Conservation (phyloP, 106 monocot species). For the Allium sativum region DNA sequence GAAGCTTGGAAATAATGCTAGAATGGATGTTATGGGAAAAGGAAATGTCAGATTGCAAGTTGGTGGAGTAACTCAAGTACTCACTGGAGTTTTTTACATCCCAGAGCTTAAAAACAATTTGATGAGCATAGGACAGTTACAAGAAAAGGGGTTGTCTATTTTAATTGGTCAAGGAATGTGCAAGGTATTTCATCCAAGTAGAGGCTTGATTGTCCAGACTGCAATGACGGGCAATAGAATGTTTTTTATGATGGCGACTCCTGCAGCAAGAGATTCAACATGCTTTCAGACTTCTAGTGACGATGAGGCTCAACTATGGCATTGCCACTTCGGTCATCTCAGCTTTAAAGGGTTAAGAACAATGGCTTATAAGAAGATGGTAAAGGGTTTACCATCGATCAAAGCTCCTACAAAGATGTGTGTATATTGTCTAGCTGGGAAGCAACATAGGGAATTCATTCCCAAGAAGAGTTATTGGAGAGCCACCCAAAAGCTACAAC, state of each 20-base stretch:
- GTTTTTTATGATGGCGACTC: not conserved
- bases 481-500: not conserved
- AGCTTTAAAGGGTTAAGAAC: not conserved
- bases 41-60: conserved; percentile 1
- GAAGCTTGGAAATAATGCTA: not conserved
- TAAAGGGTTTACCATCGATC: not conserved
- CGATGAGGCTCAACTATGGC: not conserved
- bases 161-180: not conserved
- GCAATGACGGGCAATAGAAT: not conserved
- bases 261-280: not conserved
- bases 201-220: conserved; percentile 1
- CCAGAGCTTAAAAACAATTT: not conserved
- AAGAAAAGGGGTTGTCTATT: conserved; percentile 1
- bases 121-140: not conserved
- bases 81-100: not conserved
- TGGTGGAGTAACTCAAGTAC: not conserved
- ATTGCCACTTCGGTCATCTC: not conserved
- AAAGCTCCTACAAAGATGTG: not conserved
- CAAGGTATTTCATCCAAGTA: conserved; percentile 1
- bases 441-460: not conserved
- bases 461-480: not conserved
- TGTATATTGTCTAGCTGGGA: not conserved
- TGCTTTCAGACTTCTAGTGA: not conserved
- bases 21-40: not conserved
- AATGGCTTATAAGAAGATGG: not conserved